Evolutionary conservation across 768 basidiomycete species (phyloP), one percentile per base, ranked within the genome.

Genomic region (Termitomyces heimii): DNA sequence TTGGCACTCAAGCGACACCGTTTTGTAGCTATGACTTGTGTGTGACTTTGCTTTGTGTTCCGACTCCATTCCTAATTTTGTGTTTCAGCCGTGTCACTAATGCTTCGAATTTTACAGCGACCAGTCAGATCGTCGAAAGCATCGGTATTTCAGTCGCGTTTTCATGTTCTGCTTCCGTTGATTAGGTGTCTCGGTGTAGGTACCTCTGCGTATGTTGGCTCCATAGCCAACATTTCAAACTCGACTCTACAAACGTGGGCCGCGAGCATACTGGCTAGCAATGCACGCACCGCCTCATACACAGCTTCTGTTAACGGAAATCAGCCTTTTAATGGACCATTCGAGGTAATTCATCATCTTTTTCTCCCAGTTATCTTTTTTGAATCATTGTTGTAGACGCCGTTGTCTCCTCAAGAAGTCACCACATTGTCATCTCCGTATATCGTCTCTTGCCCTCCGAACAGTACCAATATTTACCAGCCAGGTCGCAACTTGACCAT

Each of bases 1-100:
- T 83, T 40, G 81, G 81, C 8, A 65, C 63, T 35, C 64, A 68
- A 16, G 78, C 82, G 5, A 71, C 74, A 26, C 53, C 76, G 63
- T 72, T 78, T 2, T 85, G 84, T 72, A 70, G 68, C 18, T 86
- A 84, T 67, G 66, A 57, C 54, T 85, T 84, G 77, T 77, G 53
- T 42, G 75, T 32, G 9, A 9, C 20, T 8, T 40, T 40, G 1
- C 8, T n/a, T 31, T 35, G 42, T n/a, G 5, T 20, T 53, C 40
- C 7, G 4, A 32, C 12, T 44, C 18, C 13, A 6, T 28, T 22
- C 24, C 34, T 48, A 24, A 37, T 13, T 24, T 29, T 46, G 10
- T 26, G 14, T n/a, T 20, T 22, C 9, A 65, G 64, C 56, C 55
- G 44, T 40, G 35, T 56, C 14, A 60, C 32, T 16, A 57, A 63